Conservation (phyloP, 768 basidiomycete species). For the Imleria badia region DNA sequence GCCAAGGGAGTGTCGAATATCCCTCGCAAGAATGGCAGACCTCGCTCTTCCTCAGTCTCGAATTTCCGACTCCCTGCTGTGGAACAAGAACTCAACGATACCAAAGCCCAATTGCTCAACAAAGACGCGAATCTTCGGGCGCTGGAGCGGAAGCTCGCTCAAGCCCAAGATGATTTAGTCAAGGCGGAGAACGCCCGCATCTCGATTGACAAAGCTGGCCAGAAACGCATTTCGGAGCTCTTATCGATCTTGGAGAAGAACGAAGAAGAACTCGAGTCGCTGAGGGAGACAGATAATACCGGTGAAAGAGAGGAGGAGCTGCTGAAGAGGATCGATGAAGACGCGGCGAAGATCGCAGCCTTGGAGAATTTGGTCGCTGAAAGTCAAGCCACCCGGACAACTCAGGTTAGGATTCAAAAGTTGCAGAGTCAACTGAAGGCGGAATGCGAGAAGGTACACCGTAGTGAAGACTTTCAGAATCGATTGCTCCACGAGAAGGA, state of each 20-base stretch:
- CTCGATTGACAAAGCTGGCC: conserved; percentile 49
- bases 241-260: conserved; percentile 48
- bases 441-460: conserved; percentile 41
- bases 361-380: conserved; percentile 51
- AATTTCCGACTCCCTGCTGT: conserved; percentile 48
- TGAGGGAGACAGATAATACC: conserved; percentile 40
- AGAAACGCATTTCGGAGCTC: conserved; percentile 45
- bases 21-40: conserved; percentile 39
- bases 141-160: conserved; percentile 48
- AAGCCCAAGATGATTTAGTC: conserved; percentile 47
- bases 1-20: conserved; percentile 29
- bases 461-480: conserved; percentile 42
- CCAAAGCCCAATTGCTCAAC: conserved; percentile 41
- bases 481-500: conserved; percentile 58
- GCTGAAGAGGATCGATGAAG: conserved; percentile 67
- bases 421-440: conserved; percentile 41
- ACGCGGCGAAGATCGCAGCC: conserved; percentile 62
- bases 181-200: conserved; percentile 59
- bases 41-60: conserved; percentile 61
- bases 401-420: conserved; percentile 39
- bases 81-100: conserved; percentile 55
- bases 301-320: conserved; percentile 59
- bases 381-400: conserved; percentile 32
- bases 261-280: conserved; percentile 55
- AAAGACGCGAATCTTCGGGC: conserved; percentile 45